Evolutionary conservation across 345 rosid genomes (phyloP), one percentile per base, ranked within the genome.

Genomic region (Gossypium bickii): DNA sequence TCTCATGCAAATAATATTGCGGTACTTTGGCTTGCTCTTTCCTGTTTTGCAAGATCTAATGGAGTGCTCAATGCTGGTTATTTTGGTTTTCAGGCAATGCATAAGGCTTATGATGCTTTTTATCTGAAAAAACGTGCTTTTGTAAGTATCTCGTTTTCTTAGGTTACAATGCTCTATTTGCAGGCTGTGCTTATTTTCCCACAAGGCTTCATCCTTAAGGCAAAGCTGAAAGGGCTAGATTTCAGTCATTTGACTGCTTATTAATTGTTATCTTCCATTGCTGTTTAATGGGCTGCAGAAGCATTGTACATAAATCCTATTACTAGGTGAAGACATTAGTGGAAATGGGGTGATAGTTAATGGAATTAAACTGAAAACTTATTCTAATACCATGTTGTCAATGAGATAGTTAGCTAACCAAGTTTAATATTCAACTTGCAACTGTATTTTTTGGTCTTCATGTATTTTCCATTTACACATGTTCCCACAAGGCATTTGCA

Each of bases 61-160:
- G 98, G 99, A 77, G 84, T 93, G 83, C 85, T 95, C 71, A 89
- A 93, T 84, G 97, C 99, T 79, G 97, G 98, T 76, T 95, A 93
- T 81, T 76, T 89, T 70, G 87, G 97, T 88, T 93, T 91, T 83
- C 93, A 89, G 87, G 84, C 92, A 0, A 89, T 95, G 92, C 92
- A 89, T 81, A 85, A 53, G 76, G 89, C 82, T 71, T 91, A 89
- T 79, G 87, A 88, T 76, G 94, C 95, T 76, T 59, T 80, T 4
- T 77, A 86, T 61, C 3, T 80, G 75, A 86, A 80, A 81, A 90
- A 78, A 76, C 78, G 75, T 15, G 15, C 72, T 82, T 77, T 4
- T 74, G 98, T 93, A 80, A 89, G 98, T 85, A 78, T 79, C 69
- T 60, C 52, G 22, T 45, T 67, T 74, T 49, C n/a, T 61, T 38